A percentile compares a stretch with the other conserved stretches of the same genome.
These are phyloP conservation scores for Firmiana major DNA, from an alignment of 345 rosid genomes.

Conservation along the genomic window DNA sequence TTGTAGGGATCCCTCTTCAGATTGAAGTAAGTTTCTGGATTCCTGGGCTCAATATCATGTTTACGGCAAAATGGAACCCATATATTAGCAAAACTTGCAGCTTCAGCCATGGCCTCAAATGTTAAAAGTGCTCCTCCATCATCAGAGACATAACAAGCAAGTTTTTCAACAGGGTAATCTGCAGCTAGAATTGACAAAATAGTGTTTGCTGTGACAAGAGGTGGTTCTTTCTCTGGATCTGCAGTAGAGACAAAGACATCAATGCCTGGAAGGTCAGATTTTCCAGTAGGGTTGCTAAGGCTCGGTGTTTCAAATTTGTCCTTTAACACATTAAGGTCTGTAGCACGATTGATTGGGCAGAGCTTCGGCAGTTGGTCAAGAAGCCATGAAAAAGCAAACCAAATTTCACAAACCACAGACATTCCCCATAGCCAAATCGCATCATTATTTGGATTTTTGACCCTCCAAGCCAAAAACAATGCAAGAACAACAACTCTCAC, in stretches of 20 bases:
- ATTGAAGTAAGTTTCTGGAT: conserved; percentile 90
- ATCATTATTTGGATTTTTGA: conserved; percentile 52
- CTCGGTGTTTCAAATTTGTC: conserved; percentile 90
- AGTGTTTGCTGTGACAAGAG: conserved; percentile 95
- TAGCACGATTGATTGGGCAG: conserved; percentile 77
- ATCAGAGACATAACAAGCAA: conserved; percentile 96
- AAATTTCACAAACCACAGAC: conserved; percentile 89
- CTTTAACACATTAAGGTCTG: conserved; percentile 86
- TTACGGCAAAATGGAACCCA: conserved; percentile 99
- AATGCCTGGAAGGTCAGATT: conserved; percentile 93
- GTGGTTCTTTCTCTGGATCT: conserved; percentile 99
- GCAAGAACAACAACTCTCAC: conserved; percentile 70
- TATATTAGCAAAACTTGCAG: conserved; percentile 89
- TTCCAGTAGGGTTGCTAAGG: conserved; percentile 73
- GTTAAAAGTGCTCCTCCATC: conserved; percentile 98
- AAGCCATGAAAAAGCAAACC: conserved; percentile 98
- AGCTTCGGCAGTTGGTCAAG: conserved; percentile 96
- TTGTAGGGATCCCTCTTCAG: conserved; percentile 96
- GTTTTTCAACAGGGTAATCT: conserved; percentile 92
- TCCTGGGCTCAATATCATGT: conserved; percentile 88
- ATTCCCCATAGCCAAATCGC: conserved; percentile 96
- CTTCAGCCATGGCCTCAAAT: conserved; percentile 99
- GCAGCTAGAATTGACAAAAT: conserved; percentile 95
- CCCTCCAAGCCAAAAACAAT: conserved; percentile 80
- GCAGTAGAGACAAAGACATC: conserved; percentile 97